Evolutionary conservation across 257 asterid genomes (phyloP).

Genomic region (Verbascum thapsus): DNA sequence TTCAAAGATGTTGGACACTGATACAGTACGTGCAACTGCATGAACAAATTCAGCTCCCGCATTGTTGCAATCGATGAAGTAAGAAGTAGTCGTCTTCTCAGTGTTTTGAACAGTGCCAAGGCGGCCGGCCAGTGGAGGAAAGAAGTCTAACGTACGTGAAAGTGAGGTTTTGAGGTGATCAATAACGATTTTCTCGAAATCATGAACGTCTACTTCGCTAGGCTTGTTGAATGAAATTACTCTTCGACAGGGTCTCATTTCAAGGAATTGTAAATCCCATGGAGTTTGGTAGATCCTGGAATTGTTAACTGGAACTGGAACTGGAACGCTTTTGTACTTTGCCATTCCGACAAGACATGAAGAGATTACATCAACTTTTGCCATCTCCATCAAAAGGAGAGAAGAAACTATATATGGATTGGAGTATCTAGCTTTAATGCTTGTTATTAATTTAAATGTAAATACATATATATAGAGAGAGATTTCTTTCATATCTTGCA

Average conservation of each 20-base stretch:
- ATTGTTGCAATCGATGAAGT: conserved; percentile 35
- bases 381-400: no score
- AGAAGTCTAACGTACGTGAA: conserved; percentile 35
- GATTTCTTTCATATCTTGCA: no score
- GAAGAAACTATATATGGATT: no score
- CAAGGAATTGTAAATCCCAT: conserved; percentile 33
- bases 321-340: not conserved
- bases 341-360: conserved; percentile 25
- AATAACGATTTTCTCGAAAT: conserved; percentile 19
- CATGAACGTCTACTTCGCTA: not conserved
- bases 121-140: conserved; percentile 52
- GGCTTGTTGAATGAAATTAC: conserved; percentile 29
- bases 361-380: conserved; percentile 17
- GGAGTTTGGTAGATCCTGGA: conserved; percentile 33
- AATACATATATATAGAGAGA: no score
- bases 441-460: no score
- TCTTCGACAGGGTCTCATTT: conserved; percentile 9
- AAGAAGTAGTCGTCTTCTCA: conserved; percentile 4
- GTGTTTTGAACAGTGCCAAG: not conserved
- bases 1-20: conserved; percentile 30
- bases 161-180: conserved; percentile 37
- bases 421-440: no score
- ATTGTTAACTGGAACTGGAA: no score
- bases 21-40: conserved; percentile 22
- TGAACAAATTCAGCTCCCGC: conserved; percentile 34